A percentile compares a stretch with the other conserved stretches of the same genome.
These are phyloP conservation scores for Huntiella decipiens DNA, from an alignment of 2,329 filamentous ascomycete species.

Conservation along the genomic window DNA sequence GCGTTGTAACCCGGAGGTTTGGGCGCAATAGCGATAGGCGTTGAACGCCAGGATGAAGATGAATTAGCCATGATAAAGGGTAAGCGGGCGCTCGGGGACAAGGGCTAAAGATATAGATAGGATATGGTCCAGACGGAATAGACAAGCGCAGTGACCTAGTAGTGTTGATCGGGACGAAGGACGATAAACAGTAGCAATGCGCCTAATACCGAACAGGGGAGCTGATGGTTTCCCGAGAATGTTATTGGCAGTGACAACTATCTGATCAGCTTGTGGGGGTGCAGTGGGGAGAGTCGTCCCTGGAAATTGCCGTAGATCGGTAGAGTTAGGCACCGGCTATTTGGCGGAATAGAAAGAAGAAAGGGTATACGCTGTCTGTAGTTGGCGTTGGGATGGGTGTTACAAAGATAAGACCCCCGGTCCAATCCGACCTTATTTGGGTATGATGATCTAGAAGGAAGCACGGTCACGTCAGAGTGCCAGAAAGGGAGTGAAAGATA, in stretches of 20 bases:
- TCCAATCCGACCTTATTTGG: neutral
- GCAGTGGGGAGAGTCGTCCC: neutral
- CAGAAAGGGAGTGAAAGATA: neutral
- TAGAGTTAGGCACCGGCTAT: too few relatives aligned
- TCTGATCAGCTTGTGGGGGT: too few relatives aligned
- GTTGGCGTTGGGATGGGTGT: neutral
- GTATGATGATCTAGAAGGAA: neutral
- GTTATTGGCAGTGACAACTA: too few relatives aligned
- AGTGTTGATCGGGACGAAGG: too few relatives aligned
- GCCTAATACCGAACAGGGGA: too few relatives aligned
- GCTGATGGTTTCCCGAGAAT: too few relatives aligned
- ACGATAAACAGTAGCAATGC: too few relatives aligned
- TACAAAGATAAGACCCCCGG: constrained; percentile 3
- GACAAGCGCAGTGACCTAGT: too few relatives aligned
- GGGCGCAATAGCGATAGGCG: constrained; percentile 46
- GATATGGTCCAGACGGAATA: neutral
- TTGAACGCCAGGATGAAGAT: constrained; percentile 36
- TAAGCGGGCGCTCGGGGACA: constrained; percentile 15
- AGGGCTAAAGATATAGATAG: constrained; percentile 5
- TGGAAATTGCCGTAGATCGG: neutral
- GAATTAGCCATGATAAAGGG: constrained; percentile 31
- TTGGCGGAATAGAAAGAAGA: neutral
- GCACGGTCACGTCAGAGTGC: neutral
- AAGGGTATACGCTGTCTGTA: neutral
- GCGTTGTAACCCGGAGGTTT: constrained; percentile 28